Conservation (phyloP, 1,139 yeast species). For the Diutina siamensis region DNA sequence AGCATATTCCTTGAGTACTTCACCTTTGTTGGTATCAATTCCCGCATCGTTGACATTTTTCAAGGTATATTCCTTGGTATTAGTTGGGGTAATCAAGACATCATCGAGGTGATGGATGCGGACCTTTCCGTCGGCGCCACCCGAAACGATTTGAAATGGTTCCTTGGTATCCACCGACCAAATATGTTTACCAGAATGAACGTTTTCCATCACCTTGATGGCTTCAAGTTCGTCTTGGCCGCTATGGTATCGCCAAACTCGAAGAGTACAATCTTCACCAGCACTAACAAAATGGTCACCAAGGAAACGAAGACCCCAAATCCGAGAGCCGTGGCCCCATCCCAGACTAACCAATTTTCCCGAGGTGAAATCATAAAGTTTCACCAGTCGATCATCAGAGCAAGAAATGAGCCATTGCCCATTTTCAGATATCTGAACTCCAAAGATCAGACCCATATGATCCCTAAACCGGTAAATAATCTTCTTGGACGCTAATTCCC, state of each 20-base stretch:
- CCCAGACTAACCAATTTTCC: constrained; percentile 63
- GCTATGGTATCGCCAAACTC: constrained; percentile 51
- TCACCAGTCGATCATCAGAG: constrained; percentile 87
- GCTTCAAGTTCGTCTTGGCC: constrained; percentile 16
- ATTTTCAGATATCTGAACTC: constrained; percentile 48
- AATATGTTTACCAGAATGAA: constrained; percentile 76
- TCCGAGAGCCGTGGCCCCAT: constrained; percentile 95
- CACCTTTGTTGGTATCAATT: not conserved
- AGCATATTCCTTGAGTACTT: constrained; percentile 1
- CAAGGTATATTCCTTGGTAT: constrained; percentile 16
- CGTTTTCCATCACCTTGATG: constrained; percentile 33
- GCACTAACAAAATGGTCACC: constrained; percentile 38
- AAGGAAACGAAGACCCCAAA: constrained; percentile 70
- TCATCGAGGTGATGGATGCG: constrained; percentile 43
- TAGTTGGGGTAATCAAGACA: constrained; percentile 8
- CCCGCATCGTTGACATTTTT: constrained; percentile 8
- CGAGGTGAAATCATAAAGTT: constrained; percentile 50
- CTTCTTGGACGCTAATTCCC: constrained; percentile 43
- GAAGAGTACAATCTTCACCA: constrained; percentile 85
- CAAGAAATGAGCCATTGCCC: constrained; percentile 61
- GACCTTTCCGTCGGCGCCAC: constrained; percentile 85
- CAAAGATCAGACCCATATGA: constrained; percentile 89
- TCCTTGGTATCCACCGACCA: constrained; percentile 67
- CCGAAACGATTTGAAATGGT: constrained; percentile 28
- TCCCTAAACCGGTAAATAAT: constrained; percentile 43